Percentiles rank a stretch among this genome's conserved stretches.
phyloP scores from a whole-genome alignment of 2,329 filamentous ascomycete species.

The Zymoseptoria passerinii region DNA sequence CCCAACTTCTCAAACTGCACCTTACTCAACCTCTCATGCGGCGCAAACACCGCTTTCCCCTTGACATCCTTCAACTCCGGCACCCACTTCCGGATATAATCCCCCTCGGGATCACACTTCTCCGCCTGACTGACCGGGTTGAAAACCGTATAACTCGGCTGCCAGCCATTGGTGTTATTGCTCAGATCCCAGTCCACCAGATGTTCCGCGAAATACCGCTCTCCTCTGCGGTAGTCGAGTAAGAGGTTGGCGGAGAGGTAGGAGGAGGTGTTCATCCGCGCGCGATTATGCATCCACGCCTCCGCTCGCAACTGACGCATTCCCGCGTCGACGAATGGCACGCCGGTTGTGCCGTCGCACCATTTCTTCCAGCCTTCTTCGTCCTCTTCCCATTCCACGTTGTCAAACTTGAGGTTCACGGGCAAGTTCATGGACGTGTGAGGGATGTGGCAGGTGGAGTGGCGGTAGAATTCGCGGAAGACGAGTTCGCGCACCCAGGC shows the following conservation, averaged over 20 bases:
- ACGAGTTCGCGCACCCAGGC: conserved; percentile 45
- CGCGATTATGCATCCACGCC: conserved; percentile 46
- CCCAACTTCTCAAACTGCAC: conserved; percentile 43
- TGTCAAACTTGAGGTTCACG: conserved; percentile 45
- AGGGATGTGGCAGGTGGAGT: conserved; percentile 39
- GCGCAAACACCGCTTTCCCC: conserved; percentile 44
- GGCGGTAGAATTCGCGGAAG: conserved; percentile 45
- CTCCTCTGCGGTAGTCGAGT: conserved; percentile 43
- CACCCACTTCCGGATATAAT: conserved; percentile 77
- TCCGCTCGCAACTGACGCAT: conserved; percentile 44
- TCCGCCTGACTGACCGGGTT: conserved; percentile 71
- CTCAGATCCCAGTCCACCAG: conserved; percentile 42
- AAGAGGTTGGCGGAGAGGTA: conserved; percentile 44
- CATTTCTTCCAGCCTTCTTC: conserved; percentile 43
- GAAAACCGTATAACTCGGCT: conserved; percentile 44
- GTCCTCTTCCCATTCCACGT: conserved; percentile 44
- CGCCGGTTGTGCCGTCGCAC: conserved; percentile 40
- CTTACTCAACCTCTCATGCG: conserved; percentile 36
- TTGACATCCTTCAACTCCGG: conserved; percentile 55
- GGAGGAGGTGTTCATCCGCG: conserved; percentile 43
- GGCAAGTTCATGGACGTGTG: conserved; percentile 45
- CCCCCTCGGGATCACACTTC: conserved; percentile 71
- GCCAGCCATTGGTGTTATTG: conserved; percentile 47
- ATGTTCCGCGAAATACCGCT: conserved; percentile 45
- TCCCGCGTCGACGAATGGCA: conserved; percentile 44